Conservation (phyloP, 441 rosid species). For the Pelargonium australe region DNA sequence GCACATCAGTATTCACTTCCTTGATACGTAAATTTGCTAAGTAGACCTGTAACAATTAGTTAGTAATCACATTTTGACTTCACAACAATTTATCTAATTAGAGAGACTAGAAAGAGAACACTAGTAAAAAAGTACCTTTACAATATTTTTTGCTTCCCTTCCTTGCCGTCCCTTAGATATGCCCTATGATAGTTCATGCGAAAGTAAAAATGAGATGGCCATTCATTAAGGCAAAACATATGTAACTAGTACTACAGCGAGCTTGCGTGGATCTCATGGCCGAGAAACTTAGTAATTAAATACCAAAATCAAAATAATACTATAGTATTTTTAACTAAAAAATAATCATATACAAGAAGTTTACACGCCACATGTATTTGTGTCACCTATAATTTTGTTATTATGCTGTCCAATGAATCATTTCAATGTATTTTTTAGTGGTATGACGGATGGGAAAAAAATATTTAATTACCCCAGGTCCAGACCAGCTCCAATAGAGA, state of each 20-base stretch:
- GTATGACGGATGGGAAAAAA: no score
- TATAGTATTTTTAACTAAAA: no score
- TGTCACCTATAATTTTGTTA: no score
- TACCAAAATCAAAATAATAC: no score
- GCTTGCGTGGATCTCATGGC: no score
- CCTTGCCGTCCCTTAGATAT: slow-evolving; percentile 90
- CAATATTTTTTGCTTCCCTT: slow-evolving; percentile 78
- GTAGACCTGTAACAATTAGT: slow-evolving; percentile 43
- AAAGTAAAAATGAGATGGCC: neutral
- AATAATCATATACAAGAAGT: no score
- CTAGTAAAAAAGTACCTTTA: slow-evolving; percentile 36
- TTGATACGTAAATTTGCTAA: slow-evolving; percentile 69
- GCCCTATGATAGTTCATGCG: slow-evolving; percentile 30
- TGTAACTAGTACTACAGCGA: neutral
- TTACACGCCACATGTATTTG: no score
- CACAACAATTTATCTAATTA: neutral
- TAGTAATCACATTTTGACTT: neutral
- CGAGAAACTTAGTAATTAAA: no score
- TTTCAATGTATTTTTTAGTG: no score
- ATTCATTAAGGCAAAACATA: neutral
- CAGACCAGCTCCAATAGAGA: no score
- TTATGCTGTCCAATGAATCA: no score
- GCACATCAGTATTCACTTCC: slow-evolving; percentile 63
- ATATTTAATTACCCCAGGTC: no score
- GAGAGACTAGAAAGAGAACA: neutral